Conservation (phyloP, 768 basidiomycete genomes). For the Tulasnella sp. region DNA sequence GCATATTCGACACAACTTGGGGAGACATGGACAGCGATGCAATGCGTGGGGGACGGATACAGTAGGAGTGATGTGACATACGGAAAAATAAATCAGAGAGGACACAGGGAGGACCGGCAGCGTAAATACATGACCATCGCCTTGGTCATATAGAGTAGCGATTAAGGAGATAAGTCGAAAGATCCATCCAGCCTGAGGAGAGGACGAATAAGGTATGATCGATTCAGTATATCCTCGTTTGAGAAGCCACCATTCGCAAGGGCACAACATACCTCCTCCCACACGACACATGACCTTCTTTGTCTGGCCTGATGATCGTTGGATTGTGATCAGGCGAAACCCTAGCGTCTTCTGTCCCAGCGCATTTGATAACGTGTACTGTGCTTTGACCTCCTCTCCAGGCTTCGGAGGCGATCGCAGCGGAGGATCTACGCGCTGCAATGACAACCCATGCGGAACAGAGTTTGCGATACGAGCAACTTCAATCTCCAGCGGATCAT, state of each 20-base stretch:
- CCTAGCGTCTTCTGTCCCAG: constrained; percentile 64
- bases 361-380: constrained; percentile 69
- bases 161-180: constrained; percentile 9
- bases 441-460: constrained; percentile 60
- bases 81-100: not conserved
- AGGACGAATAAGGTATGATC: not conserved
- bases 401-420: constrained; percentile 51
- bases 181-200: constrained; percentile 17
- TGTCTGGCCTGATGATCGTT: constrained; percentile 41
- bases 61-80: not conserved
- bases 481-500: constrained; percentile 75
- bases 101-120: not conserved
- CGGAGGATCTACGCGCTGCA: constrained; percentile 74
- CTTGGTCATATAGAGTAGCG: not conserved
- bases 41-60: not conserved
- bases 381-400: constrained; percentile 70
- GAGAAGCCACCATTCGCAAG: not conserved
- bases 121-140: not conserved
- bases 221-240: not conserved
- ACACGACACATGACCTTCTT: constrained; percentile 91
- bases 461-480: constrained; percentile 66
- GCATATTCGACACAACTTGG: not conserved
- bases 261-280: constrained; percentile 54
- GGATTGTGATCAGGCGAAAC: constrained; percentile 68
- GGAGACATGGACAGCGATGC: not conserved